Evolutionary conservation across 23 red algal genomes (phyloP), one percentile per base, ranked within the genome.

Genomic region (Chondrus crispus): DNA sequence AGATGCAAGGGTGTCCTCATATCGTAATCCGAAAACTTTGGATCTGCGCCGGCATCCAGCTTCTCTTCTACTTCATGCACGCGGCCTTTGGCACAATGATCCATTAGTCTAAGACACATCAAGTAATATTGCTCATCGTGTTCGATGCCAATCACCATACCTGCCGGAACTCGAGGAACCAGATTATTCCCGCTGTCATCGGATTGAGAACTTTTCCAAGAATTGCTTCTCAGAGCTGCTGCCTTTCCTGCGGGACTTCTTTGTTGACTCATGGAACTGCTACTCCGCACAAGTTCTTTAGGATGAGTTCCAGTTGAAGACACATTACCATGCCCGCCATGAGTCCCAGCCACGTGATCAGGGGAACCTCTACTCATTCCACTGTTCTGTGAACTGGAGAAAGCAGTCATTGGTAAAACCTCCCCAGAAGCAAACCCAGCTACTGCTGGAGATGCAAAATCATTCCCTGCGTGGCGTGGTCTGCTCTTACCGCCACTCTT

Each of bases 1-100:
- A 99, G 52, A 83, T 99, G 97, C 24, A 99, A 66, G 14, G 97
- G 91, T 29, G 97, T 99, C 54, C 97, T 88, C 60, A 58, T 88
- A 66, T 99, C 97, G 75, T 99, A 99, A 71, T 99, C 96, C 1
- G 88, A 73, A 80, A 95, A 96, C 4, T 70, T 63, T 9, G 84
- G 72, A 29, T 82, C 68, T 6, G 89, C 87, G 24, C 96, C 96
- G 37, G 49, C 33, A n/a, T 92, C 88, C 49, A 98, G 72, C 22
- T 83, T 84, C 33, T 84, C 46, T 57, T 85, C 10, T 62, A 98
- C 77, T 87, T 84, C 68, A 30, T 64, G 66, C 55, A 72, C 36
- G 29, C 74, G 24, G 16, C 96, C 87, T 55, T 77, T 77, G 32
- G 85, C 41, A 53, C 85, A 87, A 20, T 75, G 42, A 54, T 94